Evolutionary conservation across 1,284 basidiomycete species (phyloP).

Genomic region (Bondarzewia mesenterica): DNA sequence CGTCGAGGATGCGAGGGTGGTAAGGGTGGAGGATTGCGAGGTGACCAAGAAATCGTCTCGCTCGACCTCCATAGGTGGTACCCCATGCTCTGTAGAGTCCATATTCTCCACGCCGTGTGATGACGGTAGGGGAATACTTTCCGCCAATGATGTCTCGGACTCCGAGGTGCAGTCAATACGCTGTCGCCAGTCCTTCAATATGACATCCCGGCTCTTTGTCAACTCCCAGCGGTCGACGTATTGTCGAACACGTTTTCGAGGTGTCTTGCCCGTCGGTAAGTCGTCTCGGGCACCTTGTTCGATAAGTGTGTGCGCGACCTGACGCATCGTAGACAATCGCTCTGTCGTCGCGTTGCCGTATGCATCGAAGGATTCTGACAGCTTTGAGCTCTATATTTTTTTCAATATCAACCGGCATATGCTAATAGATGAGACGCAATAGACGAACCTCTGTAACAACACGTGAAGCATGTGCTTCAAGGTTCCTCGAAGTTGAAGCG

Average conservation of each 20-base stretch:
- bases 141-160: neutral
- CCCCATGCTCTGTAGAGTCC: neutral
- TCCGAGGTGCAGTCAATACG: neutral
- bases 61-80: conserved; percentile 1
- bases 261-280: conserved; percentile 58
- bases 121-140: neutral
- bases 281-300: conserved; percentile 57
- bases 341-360: conserved; percentile 32
- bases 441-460: conserved; percentile 42
- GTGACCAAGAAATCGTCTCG: conserved; percentile 9
- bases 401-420: neutral
- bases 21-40: conserved; percentile 9
- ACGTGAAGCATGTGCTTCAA: conserved; percentile 37
- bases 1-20: conserved; percentile 11
- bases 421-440: neutral
- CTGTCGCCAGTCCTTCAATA: conserved; percentile 44
- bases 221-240: conserved; percentile 63
- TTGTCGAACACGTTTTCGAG: conserved; percentile 61
- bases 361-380: conserved; percentile 30
- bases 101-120: conserved; percentile 8
- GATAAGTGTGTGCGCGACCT: conserved; percentile 41
- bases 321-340: conserved; percentile 40
- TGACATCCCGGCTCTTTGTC: conserved; percentile 49
- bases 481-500: conserved; percentile 38
- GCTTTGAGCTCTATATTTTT: conserved; percentile 27